Conservation (phyloP, 371 early-diverging fungal genomes). For the Mortierella sp. region DNA sequence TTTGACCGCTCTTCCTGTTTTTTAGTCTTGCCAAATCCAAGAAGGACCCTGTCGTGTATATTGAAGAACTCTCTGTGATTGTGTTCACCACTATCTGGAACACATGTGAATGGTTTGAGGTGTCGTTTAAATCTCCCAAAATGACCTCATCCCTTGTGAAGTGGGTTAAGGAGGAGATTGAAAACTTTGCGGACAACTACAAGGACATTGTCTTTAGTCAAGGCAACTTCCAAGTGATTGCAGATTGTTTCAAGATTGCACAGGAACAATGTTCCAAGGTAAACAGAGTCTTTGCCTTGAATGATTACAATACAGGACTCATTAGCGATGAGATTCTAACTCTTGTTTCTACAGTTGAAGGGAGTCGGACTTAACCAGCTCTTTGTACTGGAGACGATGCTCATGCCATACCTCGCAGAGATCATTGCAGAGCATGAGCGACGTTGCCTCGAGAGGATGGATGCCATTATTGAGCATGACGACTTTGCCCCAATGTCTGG, state of each 20-base stretch:
- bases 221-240: slow-evolving; percentile 79
- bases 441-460: slow-evolving; percentile 57
- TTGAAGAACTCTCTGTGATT: slow-evolving; percentile 86
- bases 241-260: slow-evolving; percentile 84
- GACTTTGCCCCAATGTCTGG: slow-evolving; percentile 66
- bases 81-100: slow-evolving; percentile 90
- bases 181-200: slow-evolving; percentile 85
- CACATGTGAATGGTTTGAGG: slow-evolving; percentile 95
- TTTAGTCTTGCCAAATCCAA: slow-evolving; percentile 83
- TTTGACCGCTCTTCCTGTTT: slow-evolving; percentile 9
- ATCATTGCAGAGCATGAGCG: slow-evolving; percentile 73
- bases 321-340: not conserved
- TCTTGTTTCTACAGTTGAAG: slow-evolving; percentile 46
- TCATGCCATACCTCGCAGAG: slow-evolving; percentile 75
- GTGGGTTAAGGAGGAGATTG: slow-evolving; percentile 91
- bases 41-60: slow-evolving; percentile 86
- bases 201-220: slow-evolving; percentile 88
- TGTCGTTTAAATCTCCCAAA: slow-evolving; percentile 85
- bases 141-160: slow-evolving; percentile 93
- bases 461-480: slow-evolving; percentile 70
- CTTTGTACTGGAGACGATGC: slow-evolving; percentile 85
- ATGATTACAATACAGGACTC: not conserved
- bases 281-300: slow-evolving; percentile 1
- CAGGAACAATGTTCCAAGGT: slow-evolving; percentile 79
- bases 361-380: slow-evolving; percentile 86